Conservation (phyloP, 805 yeast genomes). For the Saccharomyces eubayanus region DNA sequence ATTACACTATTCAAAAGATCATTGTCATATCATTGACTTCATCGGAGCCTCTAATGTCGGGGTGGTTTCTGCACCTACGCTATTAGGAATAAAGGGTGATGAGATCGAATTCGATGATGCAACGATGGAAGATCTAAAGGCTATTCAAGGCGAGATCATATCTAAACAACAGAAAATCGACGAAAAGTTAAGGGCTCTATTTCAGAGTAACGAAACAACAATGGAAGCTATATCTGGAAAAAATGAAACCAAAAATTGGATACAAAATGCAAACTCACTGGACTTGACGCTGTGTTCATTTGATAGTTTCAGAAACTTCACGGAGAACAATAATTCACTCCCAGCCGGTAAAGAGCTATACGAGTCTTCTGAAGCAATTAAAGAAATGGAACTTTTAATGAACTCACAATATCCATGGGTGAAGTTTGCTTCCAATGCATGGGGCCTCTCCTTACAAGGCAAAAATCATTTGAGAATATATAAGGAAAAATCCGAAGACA, state of each 20-base stretch:
- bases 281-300: conserved; percentile 33
- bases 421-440: conserved; percentile 22
- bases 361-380: conserved; percentile 2
- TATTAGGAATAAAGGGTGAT: conserved; percentile 32
- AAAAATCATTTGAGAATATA: conserved; percentile 19
- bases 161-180: conserved; percentile 5
- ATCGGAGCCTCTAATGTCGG: conserved; percentile 54
- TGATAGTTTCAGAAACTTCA: conserved; percentile 33
- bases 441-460: conserved; percentile 27
- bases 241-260: conserved; percentile 9
- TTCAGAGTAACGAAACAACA: conserved; percentile 4
- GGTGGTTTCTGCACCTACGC: conserved; percentile 46
- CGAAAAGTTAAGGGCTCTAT: conserved; percentile 3
- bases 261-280: conserved; percentile 15
- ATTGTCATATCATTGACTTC: conserved; percentile 71
- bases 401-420: conserved; percentile 33
- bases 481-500: conserved; percentile 15
- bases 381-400: conserved; percentile 14
- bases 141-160: conserved; percentile 17
- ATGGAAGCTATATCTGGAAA: conserved; percentile 7
- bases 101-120: conserved; percentile 24
- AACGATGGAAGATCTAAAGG: conserved; percentile 29
- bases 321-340: conserved; percentile 4
- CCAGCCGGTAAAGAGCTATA: conserved; percentile 5
- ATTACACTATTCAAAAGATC: conserved; percentile 47